Base-by-base conservation (phyloP, 2,329 filamentous ascomycete genomes). In the Stenocarpella maydis region DNA sequence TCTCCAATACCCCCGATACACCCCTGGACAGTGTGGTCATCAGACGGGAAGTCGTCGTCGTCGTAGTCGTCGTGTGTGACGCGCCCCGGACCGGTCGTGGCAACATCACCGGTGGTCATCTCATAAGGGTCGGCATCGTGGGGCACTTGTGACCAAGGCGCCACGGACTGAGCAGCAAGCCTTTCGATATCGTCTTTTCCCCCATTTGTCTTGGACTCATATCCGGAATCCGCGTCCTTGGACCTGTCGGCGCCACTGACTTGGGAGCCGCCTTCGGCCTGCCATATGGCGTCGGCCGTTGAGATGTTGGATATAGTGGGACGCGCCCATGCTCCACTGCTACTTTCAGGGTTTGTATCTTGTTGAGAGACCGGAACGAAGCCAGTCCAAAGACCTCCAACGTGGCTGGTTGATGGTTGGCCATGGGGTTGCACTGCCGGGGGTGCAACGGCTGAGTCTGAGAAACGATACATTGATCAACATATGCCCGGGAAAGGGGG, bases 171-270 rank as follows among this genome's bases (percentile, higher is more conserved):
- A 26, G 17, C 24, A 31, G 15, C 12, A 31, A 19, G 49, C 15
- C 49, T 28, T 3, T 19, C 26, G 12, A 3, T n/a, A 8, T 6
- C 37, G 6, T 24, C 17, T 24, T 14, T 17, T 15, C 41, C 54
- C 2, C 37, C 9, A 17, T 43, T 39, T 15, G 28, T 14, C 4
- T 10, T 14, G 41, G 55, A 61, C 7, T 0, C 4, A 17, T 63
- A 63, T 0, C 58, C 58, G 8, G 58, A 63, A 28, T 63, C 58
- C 1, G 19, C 12, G n/a, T 63, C 58, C 14, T 10, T 21, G 19
- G 12, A 6, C 10, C 43, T 63, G 43, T 63, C 12, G 26, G 43
- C 43, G 43, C 58, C 58, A 8, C 58, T 63, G n/a, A 63, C 58
- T 7, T 10, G 6, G 7, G 6, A 24, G 8, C 14, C 6, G 8